Evolutionary conservation across 768 basidiomycete genomes (phyloP), one percentile per base, ranked within the genome.

Genomic region (Naganishia friedmannii): DNA sequence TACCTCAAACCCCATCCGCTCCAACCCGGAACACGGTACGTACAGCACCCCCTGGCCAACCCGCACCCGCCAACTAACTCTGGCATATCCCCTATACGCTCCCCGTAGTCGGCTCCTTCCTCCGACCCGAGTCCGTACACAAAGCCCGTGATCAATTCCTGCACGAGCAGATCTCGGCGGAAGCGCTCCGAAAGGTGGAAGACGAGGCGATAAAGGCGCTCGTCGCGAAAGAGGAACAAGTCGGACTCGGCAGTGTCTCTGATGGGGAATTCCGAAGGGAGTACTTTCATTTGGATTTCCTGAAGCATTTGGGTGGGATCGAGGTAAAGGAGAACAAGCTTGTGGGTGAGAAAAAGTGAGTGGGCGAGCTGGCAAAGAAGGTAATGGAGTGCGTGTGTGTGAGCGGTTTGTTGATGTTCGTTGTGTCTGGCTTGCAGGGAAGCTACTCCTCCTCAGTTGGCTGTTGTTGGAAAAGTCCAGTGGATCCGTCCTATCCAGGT

Each of bases 31-130:
- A 42, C 70, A 70, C 51, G 69, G 68, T 54, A 51, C 7, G 68
- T 42, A 3, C 23, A n/a, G n/a, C n/a, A n/a, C n/a, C n/a, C n/a
- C n/a, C n/a, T n/a, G n/a, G n/a, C n/a, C n/a, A n/a, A n/a, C n/a
- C n/a, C n/a, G n/a, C n/a, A n/a, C n/a, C n/a, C n/a, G n/a, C n/a
- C n/a, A n/a, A n/a, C n/a, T n/a, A n/a, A n/a, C n/a, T n/a, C n/a
- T 29, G 9, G 3, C 34, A 15, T 37, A 45, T 42, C 29, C 42
- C 28, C 29, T 34, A 17, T 42, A 42, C 15, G n/a, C n/a, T n/a
- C n/a, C n/a, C n/a, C n/a, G n/a, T 58, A 69, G 74, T 77, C 67
- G 76, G 76, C 23, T 74, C 73, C 31, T 76, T 76, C 71, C 73
- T 77, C 39, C 73, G 76, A 32, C 75, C 75, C n/a, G 37, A 66